phyloP scores from a whole-genome alignment of 2,329 filamentous ascomycete species.

The Hypoxylon sp. region DNA sequence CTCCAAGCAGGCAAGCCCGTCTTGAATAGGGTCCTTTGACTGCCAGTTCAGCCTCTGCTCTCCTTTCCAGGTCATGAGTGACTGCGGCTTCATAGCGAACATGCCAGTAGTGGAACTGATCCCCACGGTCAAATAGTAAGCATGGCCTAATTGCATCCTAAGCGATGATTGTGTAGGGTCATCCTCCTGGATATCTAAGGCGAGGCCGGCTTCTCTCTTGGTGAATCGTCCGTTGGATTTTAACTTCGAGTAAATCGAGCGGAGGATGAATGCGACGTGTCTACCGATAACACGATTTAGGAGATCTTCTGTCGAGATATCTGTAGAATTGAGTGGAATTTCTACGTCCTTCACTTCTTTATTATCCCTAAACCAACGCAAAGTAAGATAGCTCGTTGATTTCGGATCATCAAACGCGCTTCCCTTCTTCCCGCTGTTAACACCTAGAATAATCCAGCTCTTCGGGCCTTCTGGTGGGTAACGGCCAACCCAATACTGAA shows the following conservation, averaged over 20 bases:
- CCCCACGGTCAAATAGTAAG: conserved; percentile 71
- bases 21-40: conserved; percentile 68
- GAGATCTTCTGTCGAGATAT: conserved; percentile 80
- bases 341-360: conserved; percentile 78
- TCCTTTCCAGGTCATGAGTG: conserved; percentile 67
- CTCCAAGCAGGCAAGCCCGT: conserved; percentile 72
- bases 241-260: conserved; percentile 74
- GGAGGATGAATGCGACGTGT: conserved; percentile 81
- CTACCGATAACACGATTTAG: conserved; percentile 80
- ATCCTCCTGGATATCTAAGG: conserved; percentile 68
- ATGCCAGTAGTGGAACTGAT: conserved; percentile 86
- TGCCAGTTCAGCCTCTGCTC: conserved; percentile 76
- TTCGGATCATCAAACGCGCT: conserved; percentile 59
- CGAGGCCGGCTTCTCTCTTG: conserved; percentile 70
- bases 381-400: conserved; percentile 68
- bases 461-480: conserved; percentile 72
- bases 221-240: conserved; percentile 72
- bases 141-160: conserved; percentile 77
- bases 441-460: conserved; percentile 91
- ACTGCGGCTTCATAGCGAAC: conserved; percentile 78
- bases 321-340: conserved; percentile 75
- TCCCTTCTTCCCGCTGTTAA: conserved; percentile 74
- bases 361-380: conserved; percentile 89
- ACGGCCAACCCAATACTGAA: conserved; percentile 90
- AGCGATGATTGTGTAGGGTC: conserved; percentile 79